Percentiles rank a stretch among this genome's conserved stretches.
Conservation (phyloP, 148 eudicot species). For the Chenopodium formosanum region DNA sequence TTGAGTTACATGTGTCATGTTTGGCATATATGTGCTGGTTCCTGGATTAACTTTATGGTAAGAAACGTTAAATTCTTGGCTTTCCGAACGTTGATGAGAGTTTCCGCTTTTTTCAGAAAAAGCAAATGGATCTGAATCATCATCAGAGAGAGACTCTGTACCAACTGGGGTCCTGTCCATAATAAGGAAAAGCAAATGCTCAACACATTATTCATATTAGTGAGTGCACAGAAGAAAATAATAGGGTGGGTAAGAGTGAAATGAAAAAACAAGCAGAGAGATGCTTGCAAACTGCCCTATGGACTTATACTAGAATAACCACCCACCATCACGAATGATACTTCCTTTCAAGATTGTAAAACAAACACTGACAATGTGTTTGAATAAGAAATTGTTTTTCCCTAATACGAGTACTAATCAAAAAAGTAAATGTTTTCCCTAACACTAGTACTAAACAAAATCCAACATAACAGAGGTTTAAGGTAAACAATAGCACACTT, state of each 20-base stretch:
- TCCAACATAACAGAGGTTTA: too few species aligned
- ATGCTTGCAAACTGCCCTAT: neutral
- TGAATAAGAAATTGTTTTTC: too few species aligned
- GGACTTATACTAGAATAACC: neutral
- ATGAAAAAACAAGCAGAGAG: neutral
- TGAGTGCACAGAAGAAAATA: neutral
- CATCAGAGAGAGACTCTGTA: slow-evolving; percentile 72
- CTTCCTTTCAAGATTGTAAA: neutral
- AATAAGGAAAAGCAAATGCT: slow-evolving; percentile 17
- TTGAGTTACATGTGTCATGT: slow-evolving; percentile 43
- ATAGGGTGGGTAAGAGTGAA: neutral
- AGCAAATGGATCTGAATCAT: slow-evolving; percentile 76
- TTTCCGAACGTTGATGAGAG: slow-evolving; percentile 38
- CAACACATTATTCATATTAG: neutral
- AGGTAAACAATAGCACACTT: neutral
- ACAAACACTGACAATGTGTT: neutral
- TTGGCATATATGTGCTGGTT: slow-evolving; percentile 37
- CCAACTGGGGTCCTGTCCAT: slow-evolving; percentile 77
- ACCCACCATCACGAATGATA: neutral
- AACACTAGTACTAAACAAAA: too few species aligned
- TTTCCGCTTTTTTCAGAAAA: slow-evolving; percentile 57
- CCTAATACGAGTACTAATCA: neutral
- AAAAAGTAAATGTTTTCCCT: neutral
- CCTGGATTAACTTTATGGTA: slow-evolving; percentile 51
- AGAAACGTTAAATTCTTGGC: slow-evolving; percentile 48